Conservation (phyloP, 2,329 filamentous ascomycete genomes). For the Neoascochyta sp. region DNA sequence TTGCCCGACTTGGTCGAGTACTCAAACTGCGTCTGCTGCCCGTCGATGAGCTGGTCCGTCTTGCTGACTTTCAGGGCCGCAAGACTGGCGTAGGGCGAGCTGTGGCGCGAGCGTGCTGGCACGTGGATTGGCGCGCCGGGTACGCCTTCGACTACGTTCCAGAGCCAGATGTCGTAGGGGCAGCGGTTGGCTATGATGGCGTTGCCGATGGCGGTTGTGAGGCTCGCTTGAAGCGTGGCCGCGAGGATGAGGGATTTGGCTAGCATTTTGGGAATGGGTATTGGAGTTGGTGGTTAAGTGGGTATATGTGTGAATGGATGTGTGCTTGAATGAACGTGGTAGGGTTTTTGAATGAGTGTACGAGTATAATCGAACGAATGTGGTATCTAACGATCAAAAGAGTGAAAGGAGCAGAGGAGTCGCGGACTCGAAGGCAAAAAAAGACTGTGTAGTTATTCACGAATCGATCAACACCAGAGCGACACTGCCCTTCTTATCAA, state of each 20-base stretch:
- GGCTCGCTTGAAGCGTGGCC: constrained; percentile 15
- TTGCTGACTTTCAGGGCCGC: constrained; percentile 27
- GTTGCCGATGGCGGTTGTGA: constrained; percentile 18
- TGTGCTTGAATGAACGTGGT: constrained; percentile 1
- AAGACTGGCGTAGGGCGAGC: constrained; percentile 15
- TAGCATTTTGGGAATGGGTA: constrained; percentile 15
- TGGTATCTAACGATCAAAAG: too few species aligned
- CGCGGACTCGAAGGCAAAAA: too few species aligned
- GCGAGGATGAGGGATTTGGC: constrained; percentile 15
- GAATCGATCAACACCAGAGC: too few species aligned
- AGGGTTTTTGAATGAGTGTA: constrained; percentile 2
- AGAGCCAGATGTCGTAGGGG: constrained; percentile 25
- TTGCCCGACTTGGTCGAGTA: constrained; percentile 18
- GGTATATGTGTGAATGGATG: constrained; percentile 1
- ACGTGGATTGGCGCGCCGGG: constrained; percentile 10
- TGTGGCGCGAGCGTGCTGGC: constrained; percentile 16
- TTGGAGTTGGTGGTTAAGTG: too few species aligned
- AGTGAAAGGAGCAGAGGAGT: too few species aligned
- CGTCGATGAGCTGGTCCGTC: constrained; percentile 14
- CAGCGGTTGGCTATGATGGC: constrained; percentile 25
- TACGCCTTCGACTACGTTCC: constrained; percentile 15
- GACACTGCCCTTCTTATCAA: too few species aligned
- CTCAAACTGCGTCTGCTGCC: constrained; percentile 26
- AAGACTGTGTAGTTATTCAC: too few species aligned
- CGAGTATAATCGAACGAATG: background rate